phyloP scores from a whole-genome alignment of 306 rosid species.

The Delonix regia region DNA sequence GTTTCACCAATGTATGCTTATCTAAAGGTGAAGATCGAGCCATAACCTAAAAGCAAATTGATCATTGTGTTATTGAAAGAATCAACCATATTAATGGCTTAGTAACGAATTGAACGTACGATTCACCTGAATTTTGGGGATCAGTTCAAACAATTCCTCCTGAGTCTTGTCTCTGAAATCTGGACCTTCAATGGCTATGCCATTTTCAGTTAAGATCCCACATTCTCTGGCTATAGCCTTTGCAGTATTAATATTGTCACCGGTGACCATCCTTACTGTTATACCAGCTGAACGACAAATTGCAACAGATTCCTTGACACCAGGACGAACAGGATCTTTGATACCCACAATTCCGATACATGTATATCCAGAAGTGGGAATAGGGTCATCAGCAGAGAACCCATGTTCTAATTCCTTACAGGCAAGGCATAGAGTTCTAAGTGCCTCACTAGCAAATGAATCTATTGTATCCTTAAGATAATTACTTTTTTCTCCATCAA shows the following conservation, averaged over 20 bases:
- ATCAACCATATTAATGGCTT: not conserved
- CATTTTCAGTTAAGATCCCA: constrained; percentile 94
- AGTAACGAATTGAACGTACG: not conserved
- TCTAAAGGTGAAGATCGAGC: constrained; percentile 97
- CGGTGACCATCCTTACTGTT: constrained; percentile 89
- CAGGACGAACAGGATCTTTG: constrained; percentile 98
- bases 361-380: constrained; percentile 84
- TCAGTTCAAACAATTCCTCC: constrained; percentile 75
- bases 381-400: constrained; percentile 53
- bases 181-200: constrained; percentile 95
- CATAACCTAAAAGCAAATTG: constrained; percentile 67
- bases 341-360: constrained; percentile 91
- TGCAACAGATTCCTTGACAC: constrained; percentile 94
- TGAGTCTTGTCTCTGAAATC: constrained; percentile 76
- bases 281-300: constrained; percentile 87
- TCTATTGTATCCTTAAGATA: constrained; percentile 59
- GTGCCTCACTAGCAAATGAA: constrained; percentile 88
- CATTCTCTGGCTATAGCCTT: constrained; percentile 98
- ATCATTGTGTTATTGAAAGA: constrained; percentile 31
- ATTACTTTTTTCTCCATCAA: constrained; percentile 59
- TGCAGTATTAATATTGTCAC: constrained; percentile 90
- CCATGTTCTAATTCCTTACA: constrained; percentile 70
- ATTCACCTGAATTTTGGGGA: constrained; percentile 91
- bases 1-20: constrained; percentile 88
- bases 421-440: constrained; percentile 91